phyloP scores from a whole-genome alignment of 305 asterid species.

The Fraxinus sp. region DNA sequence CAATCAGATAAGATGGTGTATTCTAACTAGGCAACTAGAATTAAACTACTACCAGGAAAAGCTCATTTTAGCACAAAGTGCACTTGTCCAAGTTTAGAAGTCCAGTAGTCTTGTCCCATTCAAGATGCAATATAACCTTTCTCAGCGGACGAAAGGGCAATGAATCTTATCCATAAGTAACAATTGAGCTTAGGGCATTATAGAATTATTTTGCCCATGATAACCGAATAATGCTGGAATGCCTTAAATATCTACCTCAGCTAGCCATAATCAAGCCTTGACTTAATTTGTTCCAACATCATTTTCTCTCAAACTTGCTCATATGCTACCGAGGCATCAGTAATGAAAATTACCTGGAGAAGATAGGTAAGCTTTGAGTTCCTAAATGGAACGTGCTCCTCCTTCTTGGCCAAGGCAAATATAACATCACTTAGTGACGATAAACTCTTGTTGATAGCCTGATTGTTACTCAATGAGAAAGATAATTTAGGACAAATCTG shows the following conservation, averaged over 20 bases:
- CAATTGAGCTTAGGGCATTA: background rate
- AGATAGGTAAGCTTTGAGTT: conserved; percentile 95
- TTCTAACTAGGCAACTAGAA: background rate
- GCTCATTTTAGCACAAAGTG: background rate
- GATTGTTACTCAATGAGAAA: background rate
- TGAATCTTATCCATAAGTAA: background rate
- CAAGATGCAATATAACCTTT: background rate
- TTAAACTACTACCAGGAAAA: background rate
- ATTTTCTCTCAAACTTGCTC: background rate
- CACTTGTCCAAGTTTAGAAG: background rate
- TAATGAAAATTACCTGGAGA: conserved; percentile 68
- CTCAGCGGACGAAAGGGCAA: background rate
- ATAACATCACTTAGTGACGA: conserved; percentile 94
- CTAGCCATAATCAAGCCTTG: background rate
- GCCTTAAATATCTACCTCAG: background rate
- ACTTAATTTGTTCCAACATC: background rate
- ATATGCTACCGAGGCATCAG: background rate
- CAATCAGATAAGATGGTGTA: background rate
- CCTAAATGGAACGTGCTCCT: conserved; percentile 92
- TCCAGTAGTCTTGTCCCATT: background rate
- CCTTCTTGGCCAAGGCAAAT: conserved; percentile 91
- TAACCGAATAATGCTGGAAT: background rate
- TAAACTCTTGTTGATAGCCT: conserved; percentile 94
- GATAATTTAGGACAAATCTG: background rate
- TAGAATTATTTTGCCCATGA: background rate